Percentiles rank a stretch among this genome's conserved stretches.
Evolutionary conservation across 2,329 filamentous ascomycete species (phyloP).

Genomic region (Cladosporium oxysporum): DNA sequence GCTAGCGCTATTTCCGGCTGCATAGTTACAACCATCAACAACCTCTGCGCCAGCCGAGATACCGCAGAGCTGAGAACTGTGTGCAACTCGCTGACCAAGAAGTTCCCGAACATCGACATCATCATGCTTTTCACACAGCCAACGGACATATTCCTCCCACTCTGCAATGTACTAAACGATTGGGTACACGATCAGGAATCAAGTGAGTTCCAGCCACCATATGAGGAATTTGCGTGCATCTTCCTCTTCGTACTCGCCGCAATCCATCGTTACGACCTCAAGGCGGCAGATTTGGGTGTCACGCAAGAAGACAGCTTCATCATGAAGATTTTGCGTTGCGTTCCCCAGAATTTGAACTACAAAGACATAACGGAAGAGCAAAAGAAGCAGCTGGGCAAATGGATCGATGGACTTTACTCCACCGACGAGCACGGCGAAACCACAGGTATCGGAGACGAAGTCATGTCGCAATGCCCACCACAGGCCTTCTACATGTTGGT

Average conservation of each 20-base stretch:
- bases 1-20: constrained; percentile 82
- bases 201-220: constrained; percentile 78
- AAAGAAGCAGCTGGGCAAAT: constrained; percentile 66
- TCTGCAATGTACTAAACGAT: constrained; percentile 74
- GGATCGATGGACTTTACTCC: constrained; percentile 77
- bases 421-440: constrained; percentile 57
- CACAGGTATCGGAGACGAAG: constrained; percentile 72
- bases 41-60: constrained; percentile 69
- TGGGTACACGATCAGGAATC: constrained; percentile 84
- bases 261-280: constrained; percentile 72
- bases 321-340: constrained; percentile 63
- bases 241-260: constrained; percentile 73
- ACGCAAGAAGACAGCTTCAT: constrained; percentile 66
- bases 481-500: constrained; percentile 81
- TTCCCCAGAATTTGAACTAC: constrained; percentile 57
- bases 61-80: constrained; percentile 78
- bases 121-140: constrained; percentile 74
- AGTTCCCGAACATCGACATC: constrained; percentile 71
- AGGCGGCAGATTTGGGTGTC: constrained; percentile 63
- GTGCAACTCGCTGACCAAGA: constrained; percentile 71
- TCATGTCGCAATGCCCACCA: constrained; percentile 79
- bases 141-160: constrained; percentile 67
- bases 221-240: constrained; percentile 81
- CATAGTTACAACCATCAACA: constrained; percentile 53
- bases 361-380: constrained; percentile 67